Evolutionary conservation across 2,329 filamentous ascomycete genomes (phyloP).

Genomic region (Monilinia fructigena): DNA sequence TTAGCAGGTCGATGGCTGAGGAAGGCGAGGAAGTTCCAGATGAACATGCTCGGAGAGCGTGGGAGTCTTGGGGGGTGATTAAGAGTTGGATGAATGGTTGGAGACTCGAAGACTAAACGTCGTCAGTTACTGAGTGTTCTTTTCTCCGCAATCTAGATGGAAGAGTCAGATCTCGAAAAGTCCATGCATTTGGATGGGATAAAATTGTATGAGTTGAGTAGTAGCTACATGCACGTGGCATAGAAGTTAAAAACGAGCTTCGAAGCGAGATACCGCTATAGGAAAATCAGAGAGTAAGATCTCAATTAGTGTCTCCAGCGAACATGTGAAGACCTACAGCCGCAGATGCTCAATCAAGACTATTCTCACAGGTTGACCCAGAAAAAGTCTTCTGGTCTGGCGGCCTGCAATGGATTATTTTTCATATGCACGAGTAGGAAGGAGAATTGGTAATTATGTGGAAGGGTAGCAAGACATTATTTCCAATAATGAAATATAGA

Average conservation of each 20-base stretch:
- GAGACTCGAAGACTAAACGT: background rate
- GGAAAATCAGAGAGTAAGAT: too few species aligned
- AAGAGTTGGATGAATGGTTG: constrained; percentile 25
- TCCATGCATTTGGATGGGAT: background rate
- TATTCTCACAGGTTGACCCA: too few species aligned
- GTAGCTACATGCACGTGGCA: background rate
- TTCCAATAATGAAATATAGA: too few species aligned
- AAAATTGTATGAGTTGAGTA: background rate
- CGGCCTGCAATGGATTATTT: too few species aligned
- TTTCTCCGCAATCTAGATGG: background rate
- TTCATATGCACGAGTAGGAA: too few species aligned
- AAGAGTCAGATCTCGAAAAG: too few species aligned
- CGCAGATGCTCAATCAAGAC: too few species aligned
- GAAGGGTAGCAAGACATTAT: too few species aligned
- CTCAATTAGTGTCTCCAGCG: too few species aligned
- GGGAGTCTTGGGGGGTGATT: constrained; percentile 46
- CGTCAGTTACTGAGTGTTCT: background rate
- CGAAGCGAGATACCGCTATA: background rate
- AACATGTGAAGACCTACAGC: too few species aligned
- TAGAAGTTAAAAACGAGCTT: background rate
- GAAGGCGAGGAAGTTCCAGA: constrained; percentile 46
- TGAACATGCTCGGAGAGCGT: constrained; percentile 52
- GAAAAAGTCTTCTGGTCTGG: too few species aligned
- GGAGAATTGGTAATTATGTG: too few species aligned
- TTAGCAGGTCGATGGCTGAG: constrained; percentile 52